Conservation (phyloP, 73 alveolate species). For the Effrenium voratum region DNA sequence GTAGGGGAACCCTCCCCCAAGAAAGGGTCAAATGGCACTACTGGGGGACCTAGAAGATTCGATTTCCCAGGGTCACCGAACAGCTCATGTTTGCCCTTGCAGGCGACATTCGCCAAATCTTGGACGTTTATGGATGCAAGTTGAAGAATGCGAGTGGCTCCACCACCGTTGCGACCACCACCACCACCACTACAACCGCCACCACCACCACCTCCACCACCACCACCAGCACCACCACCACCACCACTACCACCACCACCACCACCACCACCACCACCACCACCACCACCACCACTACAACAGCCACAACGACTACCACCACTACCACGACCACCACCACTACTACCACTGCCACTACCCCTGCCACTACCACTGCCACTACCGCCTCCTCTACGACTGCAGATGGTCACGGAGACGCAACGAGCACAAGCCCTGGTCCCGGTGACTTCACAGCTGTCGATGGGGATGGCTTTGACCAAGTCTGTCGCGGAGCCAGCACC, state of each 20-base stretch:
- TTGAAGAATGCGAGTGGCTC: slow-evolving; percentile 38
- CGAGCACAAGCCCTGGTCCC: neutral
- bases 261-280: slow-evolving; percentile 52
- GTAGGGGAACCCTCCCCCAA: too few species aligned
- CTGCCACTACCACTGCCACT: too few species aligned
- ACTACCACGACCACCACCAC: neutral
- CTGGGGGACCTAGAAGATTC: too few species aligned
- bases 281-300: slow-evolving; percentile 47
- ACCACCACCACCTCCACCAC: slow-evolving; percentile 26
- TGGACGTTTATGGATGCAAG: slow-evolving; percentile 59
- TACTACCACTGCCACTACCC: too few species aligned
- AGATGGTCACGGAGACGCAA: too few species aligned
- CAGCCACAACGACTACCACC: slow-evolving; percentile 26
- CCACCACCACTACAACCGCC: neutral
- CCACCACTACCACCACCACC: slow-evolving; percentile 67
- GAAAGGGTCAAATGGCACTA: too few species aligned
- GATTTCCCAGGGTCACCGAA: too few species aligned
- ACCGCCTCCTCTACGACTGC: too few species aligned
- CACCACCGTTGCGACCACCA: slow-evolving; percentile 46
- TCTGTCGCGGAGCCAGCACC: slow-evolving; percentile 71
- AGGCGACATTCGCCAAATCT: slow-evolving; percentile 80
- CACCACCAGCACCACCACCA: slow-evolving; percentile 23
- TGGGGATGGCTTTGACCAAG: slow-evolving; percentile 73
- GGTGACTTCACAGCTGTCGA: slow-evolving; percentile 36
- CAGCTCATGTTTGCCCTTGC: too few species aligned